These are phyloP conservation scores for Chalara sp. DNA, from an alignment of 2,329 filamentous ascomycete genomes.

Conservation along the genomic window DNA sequence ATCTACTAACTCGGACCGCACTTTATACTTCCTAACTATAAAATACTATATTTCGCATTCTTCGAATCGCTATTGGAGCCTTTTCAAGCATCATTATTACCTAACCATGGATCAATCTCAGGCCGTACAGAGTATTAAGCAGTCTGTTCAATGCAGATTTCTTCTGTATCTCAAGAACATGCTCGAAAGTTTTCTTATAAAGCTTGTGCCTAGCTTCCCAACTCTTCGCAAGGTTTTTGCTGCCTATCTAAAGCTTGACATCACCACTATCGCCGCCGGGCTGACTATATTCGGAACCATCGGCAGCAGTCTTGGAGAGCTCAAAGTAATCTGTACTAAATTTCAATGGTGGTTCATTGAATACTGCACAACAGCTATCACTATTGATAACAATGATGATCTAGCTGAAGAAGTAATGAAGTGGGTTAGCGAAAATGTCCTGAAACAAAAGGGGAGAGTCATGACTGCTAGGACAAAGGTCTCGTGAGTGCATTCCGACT, in stretches of 20 bases:
- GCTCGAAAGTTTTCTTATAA: too few species aligned
- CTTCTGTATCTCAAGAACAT: too few species aligned
- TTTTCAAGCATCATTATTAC: too few species aligned
- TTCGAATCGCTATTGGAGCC: too few species aligned
- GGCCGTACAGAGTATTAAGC: too few species aligned
- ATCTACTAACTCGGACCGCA: too few species aligned
- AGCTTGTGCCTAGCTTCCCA: constrained; percentile 4
- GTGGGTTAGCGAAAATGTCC: constrained; percentile 37
- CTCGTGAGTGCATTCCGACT: constrained; percentile 33
- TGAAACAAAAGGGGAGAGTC: constrained; percentile 30
- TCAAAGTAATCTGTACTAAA: constrained; percentile 31
- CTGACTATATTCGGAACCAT: constrained; percentile 37
- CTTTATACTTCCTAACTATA: too few species aligned
- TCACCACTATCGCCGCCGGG: constrained; percentile 38
- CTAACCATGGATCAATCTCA: too few species aligned
- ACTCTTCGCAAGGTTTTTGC: constrained; percentile 22
- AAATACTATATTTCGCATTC: too few species aligned
- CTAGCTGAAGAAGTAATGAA: constrained; percentile 38
- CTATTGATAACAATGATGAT: constrained; percentile 36
- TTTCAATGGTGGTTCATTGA: constrained; percentile 34
- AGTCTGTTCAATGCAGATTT: too few species aligned
- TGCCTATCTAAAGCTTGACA: constrained; percentile 38
- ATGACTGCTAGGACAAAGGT: constrained; percentile 41
- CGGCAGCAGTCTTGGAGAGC: constrained; percentile 33
- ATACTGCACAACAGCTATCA: constrained; percentile 38